A percentile compares a stretch with the other conserved stretches of the same genome.
phyloP scores from a whole-genome alignment of 208 protist species.

The Strigomonas oncopelti region DNA sequence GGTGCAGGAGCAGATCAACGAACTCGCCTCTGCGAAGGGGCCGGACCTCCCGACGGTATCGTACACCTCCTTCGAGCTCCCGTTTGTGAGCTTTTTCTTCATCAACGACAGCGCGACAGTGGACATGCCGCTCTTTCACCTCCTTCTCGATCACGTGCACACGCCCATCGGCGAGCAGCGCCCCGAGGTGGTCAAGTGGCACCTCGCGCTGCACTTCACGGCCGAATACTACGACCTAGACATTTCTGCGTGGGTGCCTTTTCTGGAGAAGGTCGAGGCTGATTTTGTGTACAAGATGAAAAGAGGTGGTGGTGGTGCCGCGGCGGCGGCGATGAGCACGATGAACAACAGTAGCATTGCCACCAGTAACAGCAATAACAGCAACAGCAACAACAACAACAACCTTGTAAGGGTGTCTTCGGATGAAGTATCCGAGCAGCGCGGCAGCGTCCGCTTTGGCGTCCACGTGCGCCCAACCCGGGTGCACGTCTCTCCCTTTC shows the following conservation, averaged over 20 bases:
- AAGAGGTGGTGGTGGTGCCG: neutral
- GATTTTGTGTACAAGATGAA: slow-evolving; percentile 17
- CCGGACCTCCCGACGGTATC: neutral
- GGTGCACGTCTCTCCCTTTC: slow-evolving; percentile 30
- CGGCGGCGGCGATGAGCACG: no score
- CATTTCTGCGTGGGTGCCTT: slow-evolving; percentile 32
- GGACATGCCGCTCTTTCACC: slow-evolving; percentile 37
- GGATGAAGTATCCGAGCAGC: slow-evolving; percentile 29
- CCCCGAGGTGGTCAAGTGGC: slow-evolving; percentile 15
- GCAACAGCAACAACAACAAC: no score
- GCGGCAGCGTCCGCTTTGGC: slow-evolving; percentile 14
- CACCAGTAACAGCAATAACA: no score
- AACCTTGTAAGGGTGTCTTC: slow-evolving; percentile 17
- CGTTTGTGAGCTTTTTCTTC: slow-evolving; percentile 30
- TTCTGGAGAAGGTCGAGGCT: slow-evolving; percentile 28
- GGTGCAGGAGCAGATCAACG: slow-evolving; percentile 7
- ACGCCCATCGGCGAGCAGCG: slow-evolving; percentile 22
- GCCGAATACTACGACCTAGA: slow-evolving; percentile 39
- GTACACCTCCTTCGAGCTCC: slow-evolving; percentile 19
- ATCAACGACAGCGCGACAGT: slow-evolving; percentile 39
- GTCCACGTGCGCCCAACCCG: slow-evolving; percentile 24
- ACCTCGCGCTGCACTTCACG: slow-evolving; percentile 21
- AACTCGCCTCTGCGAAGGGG: neutral
- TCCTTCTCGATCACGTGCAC: slow-evolving; percentile 25
- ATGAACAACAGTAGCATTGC: neutral